Base-by-base conservation (phyloP, 768 basidiomycete species). In the Calvatia gigantea region DNA sequence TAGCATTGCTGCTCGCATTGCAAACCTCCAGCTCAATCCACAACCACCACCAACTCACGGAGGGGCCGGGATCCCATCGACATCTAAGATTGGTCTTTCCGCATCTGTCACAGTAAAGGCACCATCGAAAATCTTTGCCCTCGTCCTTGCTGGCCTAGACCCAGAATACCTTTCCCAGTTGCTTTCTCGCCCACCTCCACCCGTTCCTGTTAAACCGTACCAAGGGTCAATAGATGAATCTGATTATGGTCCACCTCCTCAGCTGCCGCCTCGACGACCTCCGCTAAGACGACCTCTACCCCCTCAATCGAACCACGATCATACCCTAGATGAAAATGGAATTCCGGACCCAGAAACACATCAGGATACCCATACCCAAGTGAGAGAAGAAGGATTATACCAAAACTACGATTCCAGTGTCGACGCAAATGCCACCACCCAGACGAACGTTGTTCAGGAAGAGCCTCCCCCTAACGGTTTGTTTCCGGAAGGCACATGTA, bases 1-100 rank as follows among this genome's bases (percentile, higher is more conserved):
- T 31, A 62, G 66, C 9, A 68, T 74, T 53, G 66, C 67, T 38
- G 67, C 68, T 38, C 62, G 70, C 25, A 71, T 74, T 38, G 69
- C 70, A 3, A 67, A 57, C 32, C 59, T 74, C 31, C 66, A 67
- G 45, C 45, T 55, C 28, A 31, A 55, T 17, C 38, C 35, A 28
- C 27, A 17, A 25, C 25, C 23, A 9, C 44, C 12, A 38, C 44
- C 25, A 19, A 27, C 51, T 4, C 25, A 21, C 28, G 41, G 17
- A 28, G 35, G 41, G 5, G 15, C 2, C 35, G 41, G 28, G n/a
- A 44, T n/a, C 1, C 5, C 21, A 32, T 43, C 8, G 12, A 19
- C 46, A 19, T 12, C 25, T 6, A 27, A 27, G 21, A 21, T 15
- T 12, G 7, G 21, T 15, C 11, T 32, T 32, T 19, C 46, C 31